These are phyloP conservation scores for Spironucleus salmonicida DNA, from an alignment of 208 protist genomes.

Conservation along the genomic window DNA sequence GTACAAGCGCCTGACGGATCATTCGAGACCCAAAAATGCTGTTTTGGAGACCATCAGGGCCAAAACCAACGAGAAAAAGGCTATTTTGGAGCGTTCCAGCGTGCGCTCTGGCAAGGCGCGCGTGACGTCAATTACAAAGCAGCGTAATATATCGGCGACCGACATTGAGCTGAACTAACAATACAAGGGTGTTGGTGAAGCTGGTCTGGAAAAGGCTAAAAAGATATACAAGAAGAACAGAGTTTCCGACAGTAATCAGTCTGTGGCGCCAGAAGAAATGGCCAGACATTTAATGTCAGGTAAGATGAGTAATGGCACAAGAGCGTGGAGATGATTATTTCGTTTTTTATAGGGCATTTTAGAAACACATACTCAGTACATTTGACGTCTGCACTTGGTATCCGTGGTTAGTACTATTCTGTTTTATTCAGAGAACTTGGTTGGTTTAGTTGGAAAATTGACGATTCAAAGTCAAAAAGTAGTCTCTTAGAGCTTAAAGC, in stretches of 20 bases:
- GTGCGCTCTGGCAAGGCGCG: too few relatives aligned
- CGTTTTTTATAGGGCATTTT: conserved; percentile 23
- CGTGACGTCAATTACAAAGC: background rate
- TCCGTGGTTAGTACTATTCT: too few relatives aligned
- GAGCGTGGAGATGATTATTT: conserved; percentile 54
- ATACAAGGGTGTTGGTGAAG: background rate
- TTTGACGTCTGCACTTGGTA: too few relatives aligned
- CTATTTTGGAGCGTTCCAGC: background rate
- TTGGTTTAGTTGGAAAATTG: too few relatives aligned
- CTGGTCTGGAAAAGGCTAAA: too few relatives aligned
- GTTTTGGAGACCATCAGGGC: too few relatives aligned
- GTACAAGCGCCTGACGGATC: background rate
- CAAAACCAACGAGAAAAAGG: too few relatives aligned
- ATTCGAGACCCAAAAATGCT: too few relatives aligned
- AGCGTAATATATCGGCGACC: background rate
- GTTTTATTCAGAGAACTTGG: too few relatives aligned
- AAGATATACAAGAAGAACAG: conserved; percentile 51
- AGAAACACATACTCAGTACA: too few relatives aligned
- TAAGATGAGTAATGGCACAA: conserved; percentile 70
- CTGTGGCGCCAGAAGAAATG: conserved; percentile 66
- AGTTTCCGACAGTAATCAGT: conserved; percentile 77
- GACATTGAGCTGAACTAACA: background rate
- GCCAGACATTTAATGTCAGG: conserved; percentile 92
- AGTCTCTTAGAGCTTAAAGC: too few relatives aligned
- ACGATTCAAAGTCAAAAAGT: too few relatives aligned